Base-by-base conservation (phyloP, 495 filamentous ascomycete species). In the Paragyromitra xinjiangensis region DNA sequence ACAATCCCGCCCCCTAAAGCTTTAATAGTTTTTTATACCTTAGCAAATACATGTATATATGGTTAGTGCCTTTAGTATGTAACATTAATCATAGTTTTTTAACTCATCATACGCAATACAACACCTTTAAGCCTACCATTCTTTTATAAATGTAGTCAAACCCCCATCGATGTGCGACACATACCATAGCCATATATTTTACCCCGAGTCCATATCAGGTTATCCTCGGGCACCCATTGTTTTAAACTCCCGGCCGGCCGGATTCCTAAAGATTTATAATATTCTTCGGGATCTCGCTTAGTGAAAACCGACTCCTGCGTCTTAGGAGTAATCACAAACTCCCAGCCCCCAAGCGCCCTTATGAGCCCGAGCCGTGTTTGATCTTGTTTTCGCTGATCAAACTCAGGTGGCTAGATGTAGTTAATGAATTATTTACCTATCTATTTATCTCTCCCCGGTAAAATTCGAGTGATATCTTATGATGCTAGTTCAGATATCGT, bases 211-310 rank as follows among this genome's bases (percentile, higher is more conserved):
- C 55, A 26, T 8, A 29, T 29, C 42, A 14, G 34, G 12, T 39
- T 19, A 16, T 5, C 26, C 58, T 61, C 29, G 34, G 11, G 56
- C 14, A 61, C 6, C 12, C 29, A 61, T 39, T 1, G 34, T 61
- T 61, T 61, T 14, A 61, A 39, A n/a, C 58, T 39, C 29, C 58
- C 58, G 58, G 58, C 34, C 34, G 58, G 58, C 58, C 56, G 56
- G 26, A 14, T 39, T 29, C 14, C 14, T 26, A 7, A 26, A 12
- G 12, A 7, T 56, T n/a, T 29, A 29, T 4, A 29, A 22, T n/a
- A n/a, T 19, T n/a, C 7, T 19, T 22, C 4, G 50, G 50, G 19
- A 34, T n/a, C 16, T 22, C 19, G 50, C 50, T 53, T 53, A 53
- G n/a, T 7, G 19, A 7, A 53, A 53, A 53, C 19, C 16, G 50